Base-by-base conservation (phyloP, 805 yeast genomes). In the Saturnispora silvae region DNA sequence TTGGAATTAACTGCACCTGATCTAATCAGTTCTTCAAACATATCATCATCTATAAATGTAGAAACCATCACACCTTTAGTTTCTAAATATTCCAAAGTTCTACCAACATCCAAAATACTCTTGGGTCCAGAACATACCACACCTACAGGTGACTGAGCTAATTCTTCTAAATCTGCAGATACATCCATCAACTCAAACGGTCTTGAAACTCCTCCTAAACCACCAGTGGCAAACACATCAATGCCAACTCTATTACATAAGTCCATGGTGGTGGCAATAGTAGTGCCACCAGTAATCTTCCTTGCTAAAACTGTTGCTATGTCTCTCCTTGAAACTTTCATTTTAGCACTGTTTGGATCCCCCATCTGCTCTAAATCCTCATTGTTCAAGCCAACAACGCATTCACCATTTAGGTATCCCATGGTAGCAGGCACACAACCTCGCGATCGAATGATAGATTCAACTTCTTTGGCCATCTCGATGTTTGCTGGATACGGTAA, bases 81-180 rank as follows among this genome's bases (percentile, higher is more conserved):
- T 55, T 85, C 96, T 37, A 85, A 63, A 51, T 78, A 83, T 54
- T 85, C 96, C 68, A 84, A 65, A 0, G 96, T 86, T 44, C 80
- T 66, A 8, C 69, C 75, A 38, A 86, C 78, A 50, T 85, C 96
- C 39, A 85, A 61, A 36, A 85, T 84, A 27, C 86, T 75, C 53
- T 85, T 85, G 2, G 95, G 95, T 0, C 96, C 96, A 6, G 94
- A 77, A 53, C 95, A 85, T 8, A 85, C 87, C n/a, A 85, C 95
- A 0, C 85, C 76, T 1, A 85, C 85, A 0, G 87, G 83, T 0
- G 95, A 86, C 40, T 76, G 66, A 1, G 86, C 79, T 37, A 86
- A 63, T 52, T 85, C 96, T 34, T 84, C 87, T 44, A 85, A 67
- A 56, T 85, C 96, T 2, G 95, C 94, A 48, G 87, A 77, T 18